Evolutionary conservation across 768 basidiomycete genomes (phyloP), one percentile per base, ranked within the genome.

Genomic region (Clitopilus hobsonii): DNA sequence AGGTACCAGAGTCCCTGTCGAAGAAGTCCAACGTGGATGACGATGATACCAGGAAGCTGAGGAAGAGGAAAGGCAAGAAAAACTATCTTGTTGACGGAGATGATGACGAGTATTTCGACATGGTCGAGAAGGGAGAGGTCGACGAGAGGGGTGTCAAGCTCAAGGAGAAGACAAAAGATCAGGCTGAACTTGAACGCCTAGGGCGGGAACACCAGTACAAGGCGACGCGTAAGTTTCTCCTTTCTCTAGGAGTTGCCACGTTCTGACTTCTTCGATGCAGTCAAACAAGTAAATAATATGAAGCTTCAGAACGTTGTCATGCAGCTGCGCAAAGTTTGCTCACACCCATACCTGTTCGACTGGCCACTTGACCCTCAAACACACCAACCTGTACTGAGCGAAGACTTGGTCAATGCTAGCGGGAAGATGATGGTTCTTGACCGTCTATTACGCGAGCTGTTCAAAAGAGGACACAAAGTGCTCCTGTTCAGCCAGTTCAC

Each of bases 391-490:
- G 74, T 88, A 38, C 69, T 95, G 32, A 84, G 90, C 60, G 85
- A 90, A 23, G 85, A 94, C 62, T 75, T 98, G 27, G 83, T 95
- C 23, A 85, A 88, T 54, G 84, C 85, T 0, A 93, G 90, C 54
- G 97, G 97, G 16, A 99, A 99, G 77, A 98, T 98, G 96, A 88
- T 98, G 79, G 74, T 99, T 2, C 81, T 99, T 0, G 91, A 98
- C 58, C 83, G 94, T 5, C 74, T 99, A 7, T 79, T 99, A 6
- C 82, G 82, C 27, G 94, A 86, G 54, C 71, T 99, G 26, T 92
- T 98, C 70, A 75, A 73, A 32, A 73, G 86, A 2, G 82, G 79
- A 6, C 94, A 96, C 70, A 96, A 94, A 65, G 90, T 92, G 0
- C 71, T 94, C n/a, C 64, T 90, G 11, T 91, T 90, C 69, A 91